phyloP scores from a whole-genome alignment of 2,329 filamentous ascomycete species.

The Fusarium udum region DNA sequence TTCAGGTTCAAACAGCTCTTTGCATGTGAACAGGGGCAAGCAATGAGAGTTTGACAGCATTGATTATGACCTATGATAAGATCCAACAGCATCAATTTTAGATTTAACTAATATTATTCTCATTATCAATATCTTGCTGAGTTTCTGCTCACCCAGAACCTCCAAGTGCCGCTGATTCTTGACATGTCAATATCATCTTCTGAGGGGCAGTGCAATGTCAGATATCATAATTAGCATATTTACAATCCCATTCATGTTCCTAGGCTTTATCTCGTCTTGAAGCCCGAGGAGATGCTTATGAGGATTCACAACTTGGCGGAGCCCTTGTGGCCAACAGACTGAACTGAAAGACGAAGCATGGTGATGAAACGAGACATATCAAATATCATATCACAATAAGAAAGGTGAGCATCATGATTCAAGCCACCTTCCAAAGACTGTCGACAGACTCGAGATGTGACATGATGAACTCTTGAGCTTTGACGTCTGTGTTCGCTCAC shows the following conservation, averaged over 20 bases:
- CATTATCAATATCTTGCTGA: background rate
- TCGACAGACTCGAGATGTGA: background rate
- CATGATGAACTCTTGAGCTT: constrained; percentile 4
- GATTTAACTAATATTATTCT: constrained; percentile 10
- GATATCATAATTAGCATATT: background rate
- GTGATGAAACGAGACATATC: constrained; percentile 8
- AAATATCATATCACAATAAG: constrained; percentile 3
- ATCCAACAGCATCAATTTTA: background rate
- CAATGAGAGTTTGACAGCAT: background rate
- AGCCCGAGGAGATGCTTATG: background rate
- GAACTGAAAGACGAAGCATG: background rate
- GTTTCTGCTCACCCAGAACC: background rate
- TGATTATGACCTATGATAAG: constrained; percentile 4
- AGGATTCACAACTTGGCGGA: background rate
- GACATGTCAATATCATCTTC: constrained; percentile 1
- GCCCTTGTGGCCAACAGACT: background rate
- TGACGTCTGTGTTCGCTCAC: constrained; percentile 3
- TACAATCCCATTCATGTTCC: background rate
- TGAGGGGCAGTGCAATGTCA: background rate
- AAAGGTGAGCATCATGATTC: background rate
- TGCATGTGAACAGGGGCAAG: constrained; percentile 5
- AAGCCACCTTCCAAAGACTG: background rate
- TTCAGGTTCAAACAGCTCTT: background rate
- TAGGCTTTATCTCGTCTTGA: background rate
- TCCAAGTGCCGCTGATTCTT: background rate